Evolutionary conservation across 495 filamentous ascomycete genomes (phyloP).

Genomic region (Pyronema domesticum): DNA sequence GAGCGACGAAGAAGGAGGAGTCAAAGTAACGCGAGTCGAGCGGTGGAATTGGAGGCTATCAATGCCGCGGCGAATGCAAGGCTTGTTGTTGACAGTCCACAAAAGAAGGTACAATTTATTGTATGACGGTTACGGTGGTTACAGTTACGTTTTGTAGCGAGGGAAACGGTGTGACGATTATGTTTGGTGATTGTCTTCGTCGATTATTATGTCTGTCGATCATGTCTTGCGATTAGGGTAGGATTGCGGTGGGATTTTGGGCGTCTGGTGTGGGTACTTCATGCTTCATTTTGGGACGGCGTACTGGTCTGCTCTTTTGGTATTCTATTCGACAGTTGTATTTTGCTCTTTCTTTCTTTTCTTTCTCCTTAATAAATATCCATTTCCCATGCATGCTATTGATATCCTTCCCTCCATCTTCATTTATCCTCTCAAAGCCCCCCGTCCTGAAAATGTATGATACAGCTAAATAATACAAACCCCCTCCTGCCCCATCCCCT

Average conservation of each 20-base stretch:
- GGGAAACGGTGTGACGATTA: conserved; percentile 5
- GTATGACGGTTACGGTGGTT: conserved; percentile 5
- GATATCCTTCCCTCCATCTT: not conserved
- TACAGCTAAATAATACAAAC: not conserved
- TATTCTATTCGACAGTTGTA: not conserved
- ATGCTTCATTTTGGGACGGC: not conserved
- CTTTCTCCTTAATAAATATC: not conserved
- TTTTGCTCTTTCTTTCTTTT: not conserved
- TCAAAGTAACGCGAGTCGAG: conserved; percentile 9
- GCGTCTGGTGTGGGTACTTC: not conserved
- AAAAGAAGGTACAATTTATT: conserved; percentile 19
- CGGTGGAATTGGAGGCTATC: conserved; percentile 13
- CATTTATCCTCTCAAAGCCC: no score
- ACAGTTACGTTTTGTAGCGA: conserved; percentile 4
- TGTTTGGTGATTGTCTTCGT: not conserved
- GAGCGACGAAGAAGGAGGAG: conserved; percentile 33
- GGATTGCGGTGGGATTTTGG: not conserved
- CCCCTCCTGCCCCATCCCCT: not conserved
- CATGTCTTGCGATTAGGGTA: not conserved
- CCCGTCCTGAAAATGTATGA: not conserved
- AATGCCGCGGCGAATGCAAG: conserved; percentile 18
- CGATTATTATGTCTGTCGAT: not conserved
- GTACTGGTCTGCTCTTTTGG: not conserved
- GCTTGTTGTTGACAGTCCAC: conserved; percentile 17
- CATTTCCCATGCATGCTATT: not conserved